Evolutionary conservation across 352 stramenopile genomes (phyloP), one percentile per base, ranked within the genome.

Genomic region (Pythium dissimile): DNA sequence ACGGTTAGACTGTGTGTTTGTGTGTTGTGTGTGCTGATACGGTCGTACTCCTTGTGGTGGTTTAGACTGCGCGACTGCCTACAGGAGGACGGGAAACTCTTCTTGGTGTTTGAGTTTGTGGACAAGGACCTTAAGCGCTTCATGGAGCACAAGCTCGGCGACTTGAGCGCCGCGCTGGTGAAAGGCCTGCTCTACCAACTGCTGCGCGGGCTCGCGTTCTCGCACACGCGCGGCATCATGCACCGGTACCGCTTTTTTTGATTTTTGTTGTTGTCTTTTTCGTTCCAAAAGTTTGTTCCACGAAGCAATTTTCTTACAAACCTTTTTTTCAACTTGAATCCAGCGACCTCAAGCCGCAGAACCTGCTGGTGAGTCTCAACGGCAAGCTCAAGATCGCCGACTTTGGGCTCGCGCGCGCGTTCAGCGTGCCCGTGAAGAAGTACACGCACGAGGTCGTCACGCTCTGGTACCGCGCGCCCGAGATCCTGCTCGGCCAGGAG

Each of bases 31-130:
- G n/a, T n/a, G n/a, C n/a, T n/a, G n/a, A n/a, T n/a, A n/a, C n/a
- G n/a, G n/a, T n/a, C n/a, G n/a, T n/a, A n/a, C n/a, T n/a, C n/a
- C n/a, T 38, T 18, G 15, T 24, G 37, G 24, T 31, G n/a, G 28
- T 31, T 20, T 59, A 91, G 82, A 18, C 70, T 99, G 39, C 66
- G 97, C 12, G 93, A 99, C 72, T 98, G 98, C 41, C 84, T 98
- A 23, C 94, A 98, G 77, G 92, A 94, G 47, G 82, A 95, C 24
- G 89, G 90, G 44, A 97, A 97, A 63, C 90, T 99, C 28, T 99
- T 99, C 69, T 84, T 99, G 28, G 96, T 99, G 5, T 99, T 99
- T 67, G 97, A 99, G 85, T 99, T 99, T 63, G 94, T 99, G 56
- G 97, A 99, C 69, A 92, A 97, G 43, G 97, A 99, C 71, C 80